Evolutionary conservation across 1,284 basidiomycete species (phyloP).

Genomic region (Apiotrichum gamsii): DNA sequence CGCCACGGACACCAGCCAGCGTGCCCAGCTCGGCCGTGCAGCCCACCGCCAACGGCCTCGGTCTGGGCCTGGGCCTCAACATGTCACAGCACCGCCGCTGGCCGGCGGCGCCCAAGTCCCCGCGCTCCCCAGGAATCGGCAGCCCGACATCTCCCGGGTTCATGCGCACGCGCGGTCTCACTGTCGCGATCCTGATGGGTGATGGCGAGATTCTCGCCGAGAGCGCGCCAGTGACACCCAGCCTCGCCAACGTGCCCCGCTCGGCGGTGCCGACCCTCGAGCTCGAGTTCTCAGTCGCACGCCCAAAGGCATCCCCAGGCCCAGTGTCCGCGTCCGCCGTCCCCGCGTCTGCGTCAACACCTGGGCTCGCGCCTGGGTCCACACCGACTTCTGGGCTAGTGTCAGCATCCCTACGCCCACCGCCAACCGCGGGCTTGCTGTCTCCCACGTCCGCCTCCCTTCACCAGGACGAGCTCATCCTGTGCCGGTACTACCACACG

Average conservation of each 20-base stretch:
- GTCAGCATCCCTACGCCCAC: not conserved
- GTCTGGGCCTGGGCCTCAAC: too few relatives aligned
- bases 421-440: conserved; percentile 1
- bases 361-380: too few relatives aligned
- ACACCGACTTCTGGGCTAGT: too few relatives aligned
- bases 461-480: conserved; percentile 33
- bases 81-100: too few relatives aligned
- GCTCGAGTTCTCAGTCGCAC: too few relatives aligned
- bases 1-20: too few relatives aligned
- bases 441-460: not conserved
- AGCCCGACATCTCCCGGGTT: conserved; percentile 11
- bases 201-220: conserved; percentile 27
- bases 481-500: conserved; percentile 47
- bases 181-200: conserved; percentile 35
- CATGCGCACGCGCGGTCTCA: conserved; percentile 26
- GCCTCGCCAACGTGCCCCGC: conserved; percentile 6
- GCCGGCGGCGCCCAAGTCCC: too few relatives aligned
- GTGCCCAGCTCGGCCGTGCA: too few relatives aligned
- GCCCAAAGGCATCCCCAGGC: not conserved
- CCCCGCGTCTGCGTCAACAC: too few relatives aligned
- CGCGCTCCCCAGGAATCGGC: too few relatives aligned
- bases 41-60: too few relatives aligned
- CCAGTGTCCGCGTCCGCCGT: not conserved
- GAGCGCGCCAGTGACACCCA: conserved; percentile 28
- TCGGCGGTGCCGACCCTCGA: not conserved